phyloP scores from a whole-genome alignment of 2,329 filamentous ascomycete genomes.

The Pseudocercospora macadamiae region DNA sequence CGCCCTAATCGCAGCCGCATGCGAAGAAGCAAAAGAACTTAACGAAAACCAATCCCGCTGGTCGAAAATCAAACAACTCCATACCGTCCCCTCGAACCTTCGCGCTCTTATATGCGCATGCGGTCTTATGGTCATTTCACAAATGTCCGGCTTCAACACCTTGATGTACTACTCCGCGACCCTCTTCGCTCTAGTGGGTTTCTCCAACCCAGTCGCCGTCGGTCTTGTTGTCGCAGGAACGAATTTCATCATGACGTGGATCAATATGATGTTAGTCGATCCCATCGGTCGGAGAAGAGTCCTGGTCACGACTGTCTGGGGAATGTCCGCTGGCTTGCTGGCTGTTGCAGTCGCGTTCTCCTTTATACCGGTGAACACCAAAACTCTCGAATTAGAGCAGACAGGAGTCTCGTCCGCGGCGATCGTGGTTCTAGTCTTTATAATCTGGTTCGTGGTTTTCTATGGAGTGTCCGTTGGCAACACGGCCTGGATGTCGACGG shows the following conservation, averaged over 20 bases:
- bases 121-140: constrained; percentile 45
- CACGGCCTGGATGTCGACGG: constrained; percentile 42
- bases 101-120: constrained; percentile 44
- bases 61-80: constrained; percentile 37
- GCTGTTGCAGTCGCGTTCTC: constrained; percentile 75
- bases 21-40: constrained; percentile 36
- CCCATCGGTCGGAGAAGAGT: constrained; percentile 76
- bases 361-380: constrained; percentile 56
- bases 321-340: constrained; percentile 74
- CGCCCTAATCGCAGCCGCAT: constrained; percentile 33
- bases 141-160: constrained; percentile 64
- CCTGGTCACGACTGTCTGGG: constrained; percentile 48
- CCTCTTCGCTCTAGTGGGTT: constrained; percentile 65
- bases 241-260: constrained; percentile 78
- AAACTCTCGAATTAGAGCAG: constrained; percentile 39
- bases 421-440: constrained; percentile 41
- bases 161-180: constrained; percentile 74
- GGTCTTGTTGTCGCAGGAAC: constrained; percentile 80
- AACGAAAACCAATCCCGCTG: constrained; percentile 36
- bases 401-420: constrained; percentile 38
- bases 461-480: constrained; percentile 38
- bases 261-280: constrained; percentile 77
- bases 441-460: constrained; percentile 43
- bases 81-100: constrained; percentile 43
- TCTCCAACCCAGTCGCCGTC: constrained; percentile 76